Percentiles rank a stretch among this genome's conserved stretches.
Evolutionary conservation across 139 green algal species (phyloP).

Genomic region (Edaphochlamys debaryana): DNA sequence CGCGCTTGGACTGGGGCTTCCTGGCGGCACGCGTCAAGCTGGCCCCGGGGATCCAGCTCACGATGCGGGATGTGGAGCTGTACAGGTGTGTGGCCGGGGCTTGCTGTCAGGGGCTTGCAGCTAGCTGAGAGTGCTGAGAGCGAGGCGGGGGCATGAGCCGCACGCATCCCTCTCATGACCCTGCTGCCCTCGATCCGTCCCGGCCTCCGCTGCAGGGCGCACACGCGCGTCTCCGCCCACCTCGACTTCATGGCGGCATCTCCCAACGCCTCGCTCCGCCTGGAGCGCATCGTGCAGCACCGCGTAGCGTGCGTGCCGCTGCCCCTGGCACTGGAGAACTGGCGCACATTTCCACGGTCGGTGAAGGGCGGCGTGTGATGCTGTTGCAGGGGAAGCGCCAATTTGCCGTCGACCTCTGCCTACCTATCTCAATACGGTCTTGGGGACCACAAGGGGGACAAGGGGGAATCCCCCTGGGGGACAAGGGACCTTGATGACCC

Average conservation of each 20-base stretch:
- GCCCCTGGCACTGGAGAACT: background rate
- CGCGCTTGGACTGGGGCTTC: conserved; percentile 10
- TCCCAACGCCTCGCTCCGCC: background rate
- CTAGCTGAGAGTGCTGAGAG: too few relatives aligned
- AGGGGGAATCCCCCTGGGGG: background rate
- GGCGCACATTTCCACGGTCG: background rate
- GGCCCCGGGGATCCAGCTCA: background rate
- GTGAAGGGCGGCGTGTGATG: background rate
- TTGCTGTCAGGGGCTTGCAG: too few relatives aligned
- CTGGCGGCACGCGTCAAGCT: background rate
- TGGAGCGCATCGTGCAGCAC: conserved; percentile 22
- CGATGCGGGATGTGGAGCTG: background rate
- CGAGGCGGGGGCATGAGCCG: too few relatives aligned
- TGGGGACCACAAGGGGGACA: background rate
- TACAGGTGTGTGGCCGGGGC: too few relatives aligned
- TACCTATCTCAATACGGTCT: too few relatives aligned
- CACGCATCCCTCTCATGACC: too few relatives aligned
- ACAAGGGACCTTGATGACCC: background rate
- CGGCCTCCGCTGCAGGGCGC: too few relatives aligned
- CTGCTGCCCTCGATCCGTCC: too few relatives aligned
- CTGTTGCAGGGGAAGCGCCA: too few relatives aligned
- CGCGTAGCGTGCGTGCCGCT: background rate
- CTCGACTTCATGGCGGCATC: conserved; percentile 19
- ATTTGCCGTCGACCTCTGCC: too few relatives aligned
- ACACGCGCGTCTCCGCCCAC: conserved; percentile 1